Conservation (phyloP, 305 asterid species). For the Fraxinus greggii region DNA sequence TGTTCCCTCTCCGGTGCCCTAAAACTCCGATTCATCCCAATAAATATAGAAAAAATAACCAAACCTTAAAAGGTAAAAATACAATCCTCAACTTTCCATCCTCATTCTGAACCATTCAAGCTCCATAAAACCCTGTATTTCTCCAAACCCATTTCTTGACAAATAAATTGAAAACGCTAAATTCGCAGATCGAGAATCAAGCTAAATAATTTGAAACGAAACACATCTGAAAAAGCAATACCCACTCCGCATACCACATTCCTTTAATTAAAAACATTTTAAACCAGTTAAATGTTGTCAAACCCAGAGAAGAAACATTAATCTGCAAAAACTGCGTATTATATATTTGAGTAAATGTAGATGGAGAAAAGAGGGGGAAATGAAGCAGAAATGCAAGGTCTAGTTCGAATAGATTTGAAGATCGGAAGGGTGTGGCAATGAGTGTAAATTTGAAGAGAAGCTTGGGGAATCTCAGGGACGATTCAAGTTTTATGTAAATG, state of each 20-base stretch:
- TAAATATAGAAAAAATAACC: slow-evolving; percentile 3
- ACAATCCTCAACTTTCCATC: slow-evolving; percentile 32
- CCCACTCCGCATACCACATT: slow-evolving; percentile 32
- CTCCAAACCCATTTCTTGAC: slow-evolving; percentile 1
- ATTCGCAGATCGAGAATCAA: slow-evolving; percentile 48
- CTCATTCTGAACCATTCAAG: slow-evolving; percentile 26
- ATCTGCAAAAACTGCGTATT: neutral
- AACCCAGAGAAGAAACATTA: neutral
- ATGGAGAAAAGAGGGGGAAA: neutral
- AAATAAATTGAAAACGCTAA: slow-evolving; percentile 26
- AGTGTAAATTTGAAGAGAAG: neutral
- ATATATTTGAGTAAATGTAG: neutral
- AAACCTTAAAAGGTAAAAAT: neutral
- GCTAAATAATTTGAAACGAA: slow-evolving; percentile 30
- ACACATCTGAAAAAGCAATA: slow-evolving; percentile 37
- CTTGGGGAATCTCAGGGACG: neutral
- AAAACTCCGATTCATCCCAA: slow-evolving; percentile 87
- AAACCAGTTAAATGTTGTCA: neutral
- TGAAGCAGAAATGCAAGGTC: neutral
- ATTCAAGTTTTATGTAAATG: neutral
- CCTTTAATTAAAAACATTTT: slow-evolving; percentile 19
- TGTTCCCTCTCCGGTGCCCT: slow-evolving; percentile 74
- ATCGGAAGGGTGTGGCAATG: slow-evolving; percentile 8
- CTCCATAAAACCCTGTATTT: slow-evolving; percentile 37
- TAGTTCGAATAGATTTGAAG: neutral